Evolutionary conservation across 2,329 filamentous ascomycete genomes (phyloP), one percentile per base, ranked within the genome.

Genomic region (Trichophyton rubrum): DNA sequence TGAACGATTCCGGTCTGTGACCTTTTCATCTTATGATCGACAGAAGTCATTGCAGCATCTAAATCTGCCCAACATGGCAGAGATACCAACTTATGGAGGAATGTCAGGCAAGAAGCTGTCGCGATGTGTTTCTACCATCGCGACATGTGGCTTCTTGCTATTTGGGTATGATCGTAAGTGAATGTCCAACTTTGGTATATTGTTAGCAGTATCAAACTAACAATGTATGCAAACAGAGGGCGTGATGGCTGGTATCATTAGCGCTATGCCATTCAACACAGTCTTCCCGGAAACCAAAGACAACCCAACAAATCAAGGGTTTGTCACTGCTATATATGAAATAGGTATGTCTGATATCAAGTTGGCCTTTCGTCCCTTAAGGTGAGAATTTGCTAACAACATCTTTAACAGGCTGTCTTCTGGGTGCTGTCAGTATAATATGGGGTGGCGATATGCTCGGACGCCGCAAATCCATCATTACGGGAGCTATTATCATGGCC

Each of bases 121-220:
- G 17, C 66, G 84, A 63, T 74, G 79, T 43, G 78, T 87, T 55
- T 84, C 84, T 1, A 78, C 79, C n/a, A 78, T 86, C 40, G 81
- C 82, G 7, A 84, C 82, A 1, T 82, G 78, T 5, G 82, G 80
- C 3, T 84, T 84, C 70, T 69, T 82, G 13, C 77, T 82, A 17
- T 82, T 82, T 62, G 80, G 79, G 49, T 82, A 82, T 65, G 79
- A 82, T 62, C 80, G 51, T 55, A 35, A 55, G 51, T 55, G 27
- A 27, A 33, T 70, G 73, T 66, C 60, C n/a, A n/a, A 4, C 11
- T 17, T 47, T 3, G 17, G 6, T 6, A 9, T n/a, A 35, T 45
- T 30, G 20, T 11, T 22, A 20, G 20, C 43, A 22, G 59, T 13
- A 33, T 8, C n/a, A 27, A 35, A 62, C 51, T 55, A 55, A 55